Evolutionary conservation across 1,284 basidiomycete species (phyloP), one percentile per base, ranked within the genome.

Genomic region (Rhizoctonia solani): DNA sequence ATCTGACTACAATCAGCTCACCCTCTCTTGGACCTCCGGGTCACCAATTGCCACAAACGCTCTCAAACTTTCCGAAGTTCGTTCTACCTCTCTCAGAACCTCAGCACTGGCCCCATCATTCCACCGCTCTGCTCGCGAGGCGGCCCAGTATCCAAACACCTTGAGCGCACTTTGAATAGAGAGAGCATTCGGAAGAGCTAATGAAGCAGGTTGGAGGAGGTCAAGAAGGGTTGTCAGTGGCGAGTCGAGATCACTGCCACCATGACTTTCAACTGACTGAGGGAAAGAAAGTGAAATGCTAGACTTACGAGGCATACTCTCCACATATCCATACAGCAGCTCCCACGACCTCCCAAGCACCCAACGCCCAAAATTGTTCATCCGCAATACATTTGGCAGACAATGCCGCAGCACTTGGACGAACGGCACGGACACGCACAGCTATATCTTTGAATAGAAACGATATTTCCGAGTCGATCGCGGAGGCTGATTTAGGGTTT

Each of bases 311-410:
- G 81, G 90, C 88, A 75, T 94, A 95, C 77, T 99, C 97, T 27
- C 95, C 95, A 72, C 92, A 93, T 71, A 98, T 91, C 90, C 92
- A 98, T 1, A 93, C 93, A 4, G 93, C 94, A 1, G 95, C 95
- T 81, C 90, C 92, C 1, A 98, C 79, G 6, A 96, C 84, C 71
- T 95, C 92, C 25, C 79, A 78, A 6, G 83, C 83, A 73, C 85
- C 86, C 50, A 81, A 74, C 6, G 75, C 77, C 29, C 92, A 72
- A 72, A 95, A 84, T 0, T 83, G 81, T 56, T 92, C 89, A 71
- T 98, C 94, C 49, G 82, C 84, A 32, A 98, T 39, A 46, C 61
- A 65, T n/a, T 50, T 27, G 21, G 76, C 4, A 96, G 75, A 58
- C 87, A 93, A 80, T 71, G 86, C 85, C 8, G 97, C 89, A 2